Evolutionary conservation across 179 eudicot genomes (phyloP), one percentile per base, ranked within the genome.

Genomic region (Vitellaria paradoxa): DNA sequence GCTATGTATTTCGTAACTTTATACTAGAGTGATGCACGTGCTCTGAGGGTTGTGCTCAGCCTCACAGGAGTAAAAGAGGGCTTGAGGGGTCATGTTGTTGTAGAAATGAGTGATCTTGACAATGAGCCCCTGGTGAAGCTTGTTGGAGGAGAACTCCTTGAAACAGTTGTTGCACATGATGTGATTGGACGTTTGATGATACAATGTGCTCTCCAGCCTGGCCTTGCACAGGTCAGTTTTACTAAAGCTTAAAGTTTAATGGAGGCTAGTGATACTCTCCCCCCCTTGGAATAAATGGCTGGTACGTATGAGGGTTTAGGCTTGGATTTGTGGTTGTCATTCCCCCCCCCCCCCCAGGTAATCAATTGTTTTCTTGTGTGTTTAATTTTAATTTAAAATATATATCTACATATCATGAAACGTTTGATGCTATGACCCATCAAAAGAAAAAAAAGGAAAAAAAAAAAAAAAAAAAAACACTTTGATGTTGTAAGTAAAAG

Each of bases 81-180:
- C 64, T 74, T 88, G 60, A 76, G 73, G 70, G 89, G 87, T 56
- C 91, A 88, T 66, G 85, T 88, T 73, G 91, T 88, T 74, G 91
- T 88, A 56, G 91, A 88, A 81, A 75, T 88, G 78, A 81, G 91
- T 84, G 91, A 88, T 88, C 89, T 88, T 68, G 91, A 88, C 74
- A 88, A 88, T 70, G 91, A 88, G 78, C 89, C 87, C 70, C 83
- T 88, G 47, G 91, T 88, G 64, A 88, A 88, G 79, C 91, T 88
- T 79, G 91, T 88, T 73, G 91, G 91, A 20, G 91, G 91, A 42
- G 87, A 88, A 74, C 91, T 86, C 70, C 79, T 86, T 78, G 91
- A 88, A 82, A 88, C 91, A 57, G 91, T 88, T 76, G 91, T 88
- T 61, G 91, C 91, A 50, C 91, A 88, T 82, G 91, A 88, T 84